Base-by-base conservation (phyloP, 2,329 filamentous ascomycete genomes). In the Dactylellina drechsleri region DNA sequence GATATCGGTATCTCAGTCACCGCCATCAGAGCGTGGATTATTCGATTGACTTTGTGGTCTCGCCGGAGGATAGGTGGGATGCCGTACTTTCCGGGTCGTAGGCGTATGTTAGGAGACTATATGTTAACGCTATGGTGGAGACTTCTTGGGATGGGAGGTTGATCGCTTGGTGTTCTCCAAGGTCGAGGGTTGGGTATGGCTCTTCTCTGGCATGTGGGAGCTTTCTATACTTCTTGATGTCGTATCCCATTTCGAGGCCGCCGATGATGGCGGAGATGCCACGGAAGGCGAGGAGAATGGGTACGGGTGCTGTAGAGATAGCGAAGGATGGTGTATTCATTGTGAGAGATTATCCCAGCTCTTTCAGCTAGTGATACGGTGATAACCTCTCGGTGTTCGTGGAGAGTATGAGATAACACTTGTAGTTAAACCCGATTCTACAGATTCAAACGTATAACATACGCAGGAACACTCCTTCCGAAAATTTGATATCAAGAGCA, bases 261-360 rank as follows among this genome's bases (percentile, higher is more conserved):
- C 68, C 68, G 26, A 66, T 73, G 40, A 72, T 60, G 15, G 60
- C 67, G 16, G 54, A 60, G 23, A 73, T 73, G 2, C 68, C 68
- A 15, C 68, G 68, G 23, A 73, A 47, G 43, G 68, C 60, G 18
- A 43, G 45, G n/a, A 61, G 16, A 12, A 73, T 52, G 28, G 60
- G 54, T 5, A 13, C 20, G 1, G 60, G 15, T 4, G 56, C 60
- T 40, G 45, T 40, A 18, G 47, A 66, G 3, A 45, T 36, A 20
- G 68, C 47, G 47, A 66, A 73, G 8, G 31, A 36, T 40, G 61
- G 20, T 1, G 67, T 72, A 15, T 54, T 49, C 67, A 72, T 72
- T n/a, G n/a, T n/a, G 31, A 16, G 13, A 18, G 40, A 18, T 13
- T 12, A 40, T 52, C 18, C 7, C 31, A 15, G 13, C 23, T 4